A percentile compares a stretch with the other conserved stretches of the same genome.
These are phyloP conservation scores for Moelleriella libera DNA, from an alignment of 2,329 filamentous ascomycete species.

Conservation along the genomic window DNA sequence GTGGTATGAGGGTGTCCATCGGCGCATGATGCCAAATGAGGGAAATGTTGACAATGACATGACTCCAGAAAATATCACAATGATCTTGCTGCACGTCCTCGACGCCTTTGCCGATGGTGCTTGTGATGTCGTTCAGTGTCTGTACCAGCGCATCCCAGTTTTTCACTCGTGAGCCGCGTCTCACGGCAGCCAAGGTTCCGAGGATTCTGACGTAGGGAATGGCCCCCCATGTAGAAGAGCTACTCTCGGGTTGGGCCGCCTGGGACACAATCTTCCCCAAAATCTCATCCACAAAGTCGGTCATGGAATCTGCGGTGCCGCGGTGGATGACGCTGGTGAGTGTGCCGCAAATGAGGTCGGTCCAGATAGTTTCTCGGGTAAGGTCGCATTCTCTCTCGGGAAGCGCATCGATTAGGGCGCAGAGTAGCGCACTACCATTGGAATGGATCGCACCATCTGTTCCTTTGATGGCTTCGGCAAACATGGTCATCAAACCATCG, in stretches of 20 bases:
- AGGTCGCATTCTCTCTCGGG: constrained; percentile 35
- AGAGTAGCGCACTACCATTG: constrained; percentile 38
- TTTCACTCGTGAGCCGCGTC: constrained; percentile 60
- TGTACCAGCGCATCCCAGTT: constrained; percentile 57
- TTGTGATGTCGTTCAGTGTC: constrained; percentile 37
- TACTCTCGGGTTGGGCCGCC: constrained; percentile 1
- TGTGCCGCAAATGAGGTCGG: constrained; percentile 58
- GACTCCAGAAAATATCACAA: constrained; percentile 37
- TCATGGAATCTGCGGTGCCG: constrained; percentile 59
- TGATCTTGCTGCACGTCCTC: constrained; percentile 20
- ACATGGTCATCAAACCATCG: constrained; percentile 82
- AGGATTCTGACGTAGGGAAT: constrained; percentile 44
- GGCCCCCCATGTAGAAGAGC: constrained; percentile 19
- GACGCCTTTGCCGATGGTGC: constrained; percentile 25
- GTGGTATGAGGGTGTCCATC: constrained; percentile 63
- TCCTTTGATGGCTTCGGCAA: constrained; percentile 66
- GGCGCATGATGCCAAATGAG: constrained; percentile 64
- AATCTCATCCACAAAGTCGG: constrained; percentile 49
- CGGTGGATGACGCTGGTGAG: constrained; percentile 75
- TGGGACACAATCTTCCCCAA: constrained; percentile 29
- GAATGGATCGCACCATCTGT: constrained; percentile 46
- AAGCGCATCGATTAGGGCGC: constrained; percentile 34
- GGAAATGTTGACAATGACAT: constrained; percentile 41
- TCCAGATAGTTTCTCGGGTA: constrained; percentile 35
- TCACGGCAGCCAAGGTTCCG: constrained; percentile 60